Base-by-base conservation (phyloP, 345 rosid genomes). In the Anastatica hierochuntica region DNA sequence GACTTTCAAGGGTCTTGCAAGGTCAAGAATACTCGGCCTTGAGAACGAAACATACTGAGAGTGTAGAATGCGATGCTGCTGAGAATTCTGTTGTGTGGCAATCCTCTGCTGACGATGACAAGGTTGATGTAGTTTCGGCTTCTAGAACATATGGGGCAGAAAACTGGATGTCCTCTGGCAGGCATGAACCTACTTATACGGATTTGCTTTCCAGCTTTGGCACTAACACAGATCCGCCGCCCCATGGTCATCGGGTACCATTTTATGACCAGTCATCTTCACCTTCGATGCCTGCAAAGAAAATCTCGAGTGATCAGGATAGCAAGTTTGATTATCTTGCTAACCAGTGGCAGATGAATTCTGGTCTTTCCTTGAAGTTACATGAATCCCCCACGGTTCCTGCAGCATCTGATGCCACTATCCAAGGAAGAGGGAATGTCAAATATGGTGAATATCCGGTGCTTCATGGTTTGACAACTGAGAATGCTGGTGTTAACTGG, bases 11-110 rank as follows among this genome's bases (percentile, higher is more conserved):
- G 81, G 82, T 77, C 82, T 72, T 83, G 77, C 85, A 80, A 80
- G 85, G 82, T 72, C 90, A 79, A 78, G 90, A 82, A 75, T 72
- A 64, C 49, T 16, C 79, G 66, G 67, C 88, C 90, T 80, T 79
- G 77, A 74, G 86, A 72, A 70, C 79, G 53, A 83, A 72, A 55
- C 72, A 63, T 65, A 34, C 72, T 2, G 78, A 72, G 62, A 77
- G 63, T 52, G 63, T 67, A 2, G 88, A 74, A 43, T 65, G 68
- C 55, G 88, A 79, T 18, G 71, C 64, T 40, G 73, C 72, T 52
- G 88, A 86, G 21, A 79, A 74, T 62, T 58, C 84, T n/a, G 74
- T 70, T 47, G 70, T 66, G 17, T 77, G 83, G 85, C 76, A 69
- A 38, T 67, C 82, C 58, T 65, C 76, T 14, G 56, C 56, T 23